Evolutionary conservation across 2,329 filamentous ascomycete species (phyloP).

Genomic region (Ophiocordyceps unilateralis): DNA sequence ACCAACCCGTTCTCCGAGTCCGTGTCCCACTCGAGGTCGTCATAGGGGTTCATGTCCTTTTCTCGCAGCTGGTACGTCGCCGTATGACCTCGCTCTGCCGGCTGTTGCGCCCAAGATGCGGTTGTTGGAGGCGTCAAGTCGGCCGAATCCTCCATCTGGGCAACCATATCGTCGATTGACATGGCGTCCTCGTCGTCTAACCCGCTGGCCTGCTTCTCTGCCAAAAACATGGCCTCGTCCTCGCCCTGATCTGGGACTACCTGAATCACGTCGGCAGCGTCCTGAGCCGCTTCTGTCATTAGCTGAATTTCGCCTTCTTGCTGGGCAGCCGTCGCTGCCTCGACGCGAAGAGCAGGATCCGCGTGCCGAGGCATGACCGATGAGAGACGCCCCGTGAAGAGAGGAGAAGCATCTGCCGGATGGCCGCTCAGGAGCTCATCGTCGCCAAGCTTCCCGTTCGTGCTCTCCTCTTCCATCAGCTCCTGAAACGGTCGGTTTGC

Average conservation of each 20-base stretch:
- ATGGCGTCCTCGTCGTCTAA: slow-evolving; percentile 6
- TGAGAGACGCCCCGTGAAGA: slow-evolving; percentile 27
- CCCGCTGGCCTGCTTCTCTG: not conserved
- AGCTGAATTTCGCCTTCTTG: slow-evolving; percentile 3
- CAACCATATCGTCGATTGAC: slow-evolving; percentile 7
- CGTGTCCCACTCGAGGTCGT: slow-evolving; percentile 27
- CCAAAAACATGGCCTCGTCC: not conserved
- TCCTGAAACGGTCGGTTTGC: slow-evolving; percentile 16
- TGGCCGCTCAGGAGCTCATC: slow-evolving; percentile 16
- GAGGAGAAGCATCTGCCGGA: slow-evolving; percentile 11
- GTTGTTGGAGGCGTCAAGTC: slow-evolving; percentile 1
- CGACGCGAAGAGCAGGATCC: slow-evolving; percentile 19
- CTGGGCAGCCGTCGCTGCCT: slow-evolving; percentile 14
- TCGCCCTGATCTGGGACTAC: not conserved
- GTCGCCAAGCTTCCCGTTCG: slow-evolving; percentile 2
- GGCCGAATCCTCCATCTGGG: slow-evolving; percentile 4
- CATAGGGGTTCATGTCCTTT: slow-evolving; percentile 26
- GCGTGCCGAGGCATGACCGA: slow-evolving; percentile 25
- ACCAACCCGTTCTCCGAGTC: slow-evolving; percentile 36
- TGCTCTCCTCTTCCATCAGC: slow-evolving; percentile 19
- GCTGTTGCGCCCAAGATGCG: not conserved
- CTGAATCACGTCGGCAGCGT: not conserved
- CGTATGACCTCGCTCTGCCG: slow-evolving; percentile 2
- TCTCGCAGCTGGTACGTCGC: slow-evolving; percentile 23
- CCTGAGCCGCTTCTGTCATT: not conserved